Evolutionary conservation across 306 rosid species (phyloP).

Genomic region (Quillaja saponaria): DNA sequence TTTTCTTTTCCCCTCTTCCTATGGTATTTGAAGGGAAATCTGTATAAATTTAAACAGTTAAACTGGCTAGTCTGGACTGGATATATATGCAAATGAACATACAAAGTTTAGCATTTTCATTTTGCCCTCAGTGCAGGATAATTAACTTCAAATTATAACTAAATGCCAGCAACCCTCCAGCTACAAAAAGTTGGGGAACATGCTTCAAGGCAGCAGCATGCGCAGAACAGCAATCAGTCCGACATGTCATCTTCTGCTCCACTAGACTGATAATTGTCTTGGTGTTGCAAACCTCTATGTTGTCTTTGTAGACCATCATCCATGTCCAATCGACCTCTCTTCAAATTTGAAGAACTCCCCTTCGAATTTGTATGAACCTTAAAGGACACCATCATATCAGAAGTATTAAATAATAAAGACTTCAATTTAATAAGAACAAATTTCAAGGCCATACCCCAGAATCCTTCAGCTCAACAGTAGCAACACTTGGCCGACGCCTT

Average conservation of each 20-base stretch:
- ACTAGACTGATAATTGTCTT: constrained; percentile 71
- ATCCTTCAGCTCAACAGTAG: constrained; percentile 74
- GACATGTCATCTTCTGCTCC: constrained; percentile 91
- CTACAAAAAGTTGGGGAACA: constrained; percentile 23
- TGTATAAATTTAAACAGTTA: constrained; percentile 24
- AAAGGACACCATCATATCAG: constrained; percentile 28
- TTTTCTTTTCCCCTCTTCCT: constrained; percentile 24
- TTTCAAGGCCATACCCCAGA: constrained; percentile 59
- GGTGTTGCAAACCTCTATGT: constrained; percentile 48
- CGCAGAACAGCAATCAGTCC: constrained; percentile 43
- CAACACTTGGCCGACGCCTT: constrained; percentile 68
- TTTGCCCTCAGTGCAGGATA: constrained; percentile 30
- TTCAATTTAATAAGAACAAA: constrained; percentile 6
- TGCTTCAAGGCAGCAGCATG: constrained; percentile 31
- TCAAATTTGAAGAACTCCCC: constrained; percentile 41
- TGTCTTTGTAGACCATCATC: constrained; percentile 71
- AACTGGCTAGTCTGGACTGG: constrained; percentile 41
- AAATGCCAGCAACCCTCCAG: constrained; percentile 19
- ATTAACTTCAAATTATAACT: constrained; percentile 15
- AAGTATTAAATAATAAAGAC: not conserved
- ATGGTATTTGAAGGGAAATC: constrained; percentile 34
- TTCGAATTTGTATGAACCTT: constrained; percentile 64
- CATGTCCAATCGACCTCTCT: constrained; percentile 55
- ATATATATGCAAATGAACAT: constrained; percentile 35
- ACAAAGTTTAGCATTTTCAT: constrained; percentile 13